Base-by-base conservation (phyloP, 139 green algal genomes). In the Choricystis sp. region DNA sequence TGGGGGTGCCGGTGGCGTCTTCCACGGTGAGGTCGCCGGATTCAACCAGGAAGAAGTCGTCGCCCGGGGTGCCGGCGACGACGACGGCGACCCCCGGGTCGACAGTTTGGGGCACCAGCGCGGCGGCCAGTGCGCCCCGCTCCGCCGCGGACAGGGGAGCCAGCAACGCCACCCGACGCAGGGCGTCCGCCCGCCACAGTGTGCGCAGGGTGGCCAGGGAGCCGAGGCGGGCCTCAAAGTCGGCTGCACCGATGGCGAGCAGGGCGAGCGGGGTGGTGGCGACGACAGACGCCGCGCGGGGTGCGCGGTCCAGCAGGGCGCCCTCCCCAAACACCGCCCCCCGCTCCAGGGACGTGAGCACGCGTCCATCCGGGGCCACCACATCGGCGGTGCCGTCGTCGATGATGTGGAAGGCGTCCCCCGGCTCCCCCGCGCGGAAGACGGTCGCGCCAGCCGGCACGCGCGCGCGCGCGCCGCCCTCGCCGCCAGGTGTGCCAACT, bases 1-100 rank as follows among this genome's bases (percentile, higher is more conserved):
- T 22, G 31, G 19, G 16, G 4, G 60, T 20, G 60, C 31, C 60
- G 26, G 4, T 26, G 1, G 29, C 31, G 31, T 3, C 16, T 48
- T 3, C n/a, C 40, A 3, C 57, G 31, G 62, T 28, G 4, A 74
- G 48, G 29, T 76, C 71, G 16, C 91, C 91, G 1, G 74, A 73
- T 70, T 95, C 82, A n/a, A 97, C 73, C 2, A 97, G 83, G 77
- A 88, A 96, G 64, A 96, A 94, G 5, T 68, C 67, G 73, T 95
- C 81, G 0, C 85, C 88, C 2, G 63, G 30, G 27, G 94, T 81
- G 0, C 86, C 87, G 70, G 87, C 71, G 9, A 3, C 56, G 24
- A 89, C 70, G 21, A 90, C 68, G 14, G 66, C 57, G 57, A 82
- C 66, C 2, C 81, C 81, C 9, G 73, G 66, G 24, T 69, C 57